Conservation (phyloP, 176 grass and related monocot species). For the Bonia amplexicaulis region DNA sequence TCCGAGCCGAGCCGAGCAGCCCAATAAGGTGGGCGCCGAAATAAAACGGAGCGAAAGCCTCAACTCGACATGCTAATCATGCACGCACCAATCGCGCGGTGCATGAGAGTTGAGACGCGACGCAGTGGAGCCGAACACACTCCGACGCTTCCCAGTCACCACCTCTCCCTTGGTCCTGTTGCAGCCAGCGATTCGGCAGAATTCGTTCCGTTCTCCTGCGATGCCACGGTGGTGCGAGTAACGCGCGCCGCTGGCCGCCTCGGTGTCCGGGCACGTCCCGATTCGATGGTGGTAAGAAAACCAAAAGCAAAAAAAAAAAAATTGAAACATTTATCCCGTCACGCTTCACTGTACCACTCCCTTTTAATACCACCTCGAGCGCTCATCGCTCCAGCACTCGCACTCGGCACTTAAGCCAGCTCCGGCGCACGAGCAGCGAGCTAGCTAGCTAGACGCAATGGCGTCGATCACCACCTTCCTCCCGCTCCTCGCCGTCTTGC, state of each 20-base stretch:
- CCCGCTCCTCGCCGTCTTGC: background rate
- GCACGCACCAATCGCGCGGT: background rate
- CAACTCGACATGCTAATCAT: constrained; percentile 30
- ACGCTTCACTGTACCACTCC: background rate
- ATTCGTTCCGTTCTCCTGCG: background rate
- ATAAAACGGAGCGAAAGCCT: background rate
- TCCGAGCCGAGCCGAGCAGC: background rate
- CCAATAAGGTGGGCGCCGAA: constrained; percentile 11
- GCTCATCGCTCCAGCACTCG: constrained; percentile 26
- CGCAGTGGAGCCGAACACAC: background rate
- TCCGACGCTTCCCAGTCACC: constrained; percentile 7
- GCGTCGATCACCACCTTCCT: background rate
- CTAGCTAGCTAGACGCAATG: background rate
- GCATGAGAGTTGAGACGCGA: background rate
- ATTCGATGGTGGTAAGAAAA: background rate
- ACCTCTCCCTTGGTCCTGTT: constrained; percentile 8
- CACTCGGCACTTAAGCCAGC: constrained; percentile 11
- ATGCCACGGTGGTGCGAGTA: constrained; percentile 5
- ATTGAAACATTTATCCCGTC: constrained; percentile 6
- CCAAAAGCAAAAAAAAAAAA: background rate
- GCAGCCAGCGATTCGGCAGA: background rate
- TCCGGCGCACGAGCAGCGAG: background rate
- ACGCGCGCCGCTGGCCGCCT: constrained; percentile 1
- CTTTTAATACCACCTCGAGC: constrained; percentile 43
- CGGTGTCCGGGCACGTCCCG: constrained; percentile 4